Evolutionary conservation across 2,329 filamentous ascomycete species (phyloP), one percentile per base, ranked within the genome.

Genomic region (Mollisia scopiformis): DNA sequence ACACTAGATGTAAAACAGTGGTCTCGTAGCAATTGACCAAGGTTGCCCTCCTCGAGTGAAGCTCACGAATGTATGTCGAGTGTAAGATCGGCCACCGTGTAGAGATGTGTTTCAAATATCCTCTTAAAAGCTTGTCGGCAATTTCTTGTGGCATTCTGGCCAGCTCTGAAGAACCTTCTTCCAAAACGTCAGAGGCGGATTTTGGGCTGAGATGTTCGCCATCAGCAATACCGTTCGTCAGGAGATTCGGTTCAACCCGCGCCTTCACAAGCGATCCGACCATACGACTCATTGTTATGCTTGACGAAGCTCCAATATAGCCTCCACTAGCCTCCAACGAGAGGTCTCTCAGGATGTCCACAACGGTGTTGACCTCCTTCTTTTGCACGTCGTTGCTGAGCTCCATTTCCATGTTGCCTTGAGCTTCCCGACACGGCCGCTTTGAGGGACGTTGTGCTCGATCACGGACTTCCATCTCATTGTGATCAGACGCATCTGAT

Each of bases 31-130:
- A 56, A 50, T 71, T 67, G 2, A 46, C 57, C 7, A 72, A 51
- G 2, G 39, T 49, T 1, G 43, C 13, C n/a, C 69, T 62, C 37
- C 66, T 57, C 7, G 62, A 50, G 47, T 72, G 69, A n/a, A 72
- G 59, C 2, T 58, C 47, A 2, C 62, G 65, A n/a, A 72, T 50
- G 37, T 66, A 66, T 1, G 62, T 51, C 0, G 68, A 68, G 41
- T 69, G 69, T 14, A 72, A 43, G 14, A 70, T 54, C 10, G 70
- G 69, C 60, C 66, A 72, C 27, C 67, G 19, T 7, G 70, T 71
- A 23, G 69, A 67, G 21, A 71, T 68, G 47, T 71, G 65, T 49
- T 65, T 62, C 11, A 71, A 56, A 51, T 71, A 73, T 21, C 68
- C 66, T 11, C 63, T 41, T 13, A 70, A 62, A 14, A 73, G 62